A percentile compares a stretch with the other conserved stretches of the same genome.
phyloP scores from a whole-genome alignment of 108 stramenopile species.

The Fragilaria radians region DNA sequence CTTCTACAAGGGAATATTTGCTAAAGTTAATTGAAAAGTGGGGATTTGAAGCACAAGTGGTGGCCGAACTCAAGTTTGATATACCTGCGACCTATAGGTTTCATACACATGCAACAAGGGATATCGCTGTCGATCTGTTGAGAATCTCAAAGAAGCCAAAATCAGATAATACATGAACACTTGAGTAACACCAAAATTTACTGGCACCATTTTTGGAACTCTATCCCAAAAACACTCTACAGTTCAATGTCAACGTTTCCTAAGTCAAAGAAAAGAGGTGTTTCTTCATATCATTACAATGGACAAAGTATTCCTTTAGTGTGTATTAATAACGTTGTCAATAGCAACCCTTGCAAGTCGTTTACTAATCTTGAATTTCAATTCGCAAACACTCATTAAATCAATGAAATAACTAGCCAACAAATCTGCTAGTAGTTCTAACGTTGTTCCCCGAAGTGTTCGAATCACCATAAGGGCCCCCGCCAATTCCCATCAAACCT shows the following conservation, averaged over 20 bases:
- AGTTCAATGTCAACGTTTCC: too few species aligned
- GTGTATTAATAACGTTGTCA: too few species aligned
- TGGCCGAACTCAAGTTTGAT: slow-evolving; percentile 92
- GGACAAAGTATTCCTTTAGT: too few species aligned
- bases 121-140: slow-evolving; percentile 91
- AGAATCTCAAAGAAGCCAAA: slow-evolving; percentile 51
- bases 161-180: too few species aligned
- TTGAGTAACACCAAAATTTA: too few species aligned
- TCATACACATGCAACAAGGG: slow-evolving; percentile 79
- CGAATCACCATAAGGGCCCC: slow-evolving; percentile 3
- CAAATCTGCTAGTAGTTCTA: background rate
- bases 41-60: slow-evolving; percentile 67
- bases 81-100: slow-evolving; percentile 91
- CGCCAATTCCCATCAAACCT: slow-evolving; percentile 63
- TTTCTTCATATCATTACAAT: too few species aligned
- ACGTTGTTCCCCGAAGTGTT: background rate
- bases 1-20: slow-evolving; percentile 79
- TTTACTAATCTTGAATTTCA: too few species aligned
- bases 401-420: background rate
- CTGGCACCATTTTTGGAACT: too few species aligned
- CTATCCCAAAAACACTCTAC: too few species aligned
- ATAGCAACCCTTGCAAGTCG: too few species aligned
- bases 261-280: too few species aligned
- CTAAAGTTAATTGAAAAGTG: slow-evolving; percentile 54
- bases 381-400: too few species aligned